Conservation (phyloP, 2,329 filamentous ascomycete species). For the Fusarium sarcochroum region DNA sequence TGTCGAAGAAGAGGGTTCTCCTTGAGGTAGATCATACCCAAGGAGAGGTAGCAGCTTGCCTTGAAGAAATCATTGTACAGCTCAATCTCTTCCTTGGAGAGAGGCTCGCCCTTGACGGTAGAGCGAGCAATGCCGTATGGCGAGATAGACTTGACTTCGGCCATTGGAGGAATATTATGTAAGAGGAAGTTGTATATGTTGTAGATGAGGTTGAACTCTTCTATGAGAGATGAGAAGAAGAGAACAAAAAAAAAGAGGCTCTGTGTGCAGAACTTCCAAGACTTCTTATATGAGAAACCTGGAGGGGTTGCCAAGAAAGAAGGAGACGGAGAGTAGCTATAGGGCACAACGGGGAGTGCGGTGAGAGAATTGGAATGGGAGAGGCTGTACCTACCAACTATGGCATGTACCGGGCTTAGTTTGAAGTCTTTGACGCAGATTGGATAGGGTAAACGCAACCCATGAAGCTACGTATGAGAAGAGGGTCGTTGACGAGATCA, state of each 20-base stretch:
- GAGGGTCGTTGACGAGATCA: slow-evolving; percentile 45
- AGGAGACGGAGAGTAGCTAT: slow-evolving; percentile 31
- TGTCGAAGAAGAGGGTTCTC: slow-evolving; percentile 80
- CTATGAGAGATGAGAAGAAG: slow-evolving; percentile 44
- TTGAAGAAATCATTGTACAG: slow-evolving; percentile 81
- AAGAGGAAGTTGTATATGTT: slow-evolving; percentile 32
- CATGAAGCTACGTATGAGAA: slow-evolving; percentile 33
- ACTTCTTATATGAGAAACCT: slow-evolving; percentile 47
- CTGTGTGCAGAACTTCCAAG: slow-evolving; percentile 20
- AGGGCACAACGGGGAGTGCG: slow-evolving; percentile 40
- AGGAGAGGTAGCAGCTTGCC: slow-evolving; percentile 79
- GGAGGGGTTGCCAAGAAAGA: slow-evolving; percentile 29
- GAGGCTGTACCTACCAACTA: slow-evolving; percentile 18
- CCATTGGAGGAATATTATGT: slow-evolving; percentile 48
- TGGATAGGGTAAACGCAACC: slow-evolving; percentile 30
- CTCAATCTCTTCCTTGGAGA: slow-evolving; percentile 75
- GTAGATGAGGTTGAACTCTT: slow-evolving; percentile 40
- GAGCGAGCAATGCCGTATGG: slow-evolving; percentile 76
- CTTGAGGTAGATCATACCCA: slow-evolving; percentile 85
- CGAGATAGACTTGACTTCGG: slow-evolving; percentile 69
- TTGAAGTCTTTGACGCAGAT: slow-evolving; percentile 32
- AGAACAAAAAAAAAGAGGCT: slow-evolving; percentile 20
- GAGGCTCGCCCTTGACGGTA: slow-evolving; percentile 72
- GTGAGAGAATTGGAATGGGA: slow-evolving; percentile 25
- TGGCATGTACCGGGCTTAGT: slow-evolving; percentile 25